Evolutionary conservation across 2,329 filamentous ascomycete species (phyloP).

Genomic region (Monilinia polystroma): DNA sequence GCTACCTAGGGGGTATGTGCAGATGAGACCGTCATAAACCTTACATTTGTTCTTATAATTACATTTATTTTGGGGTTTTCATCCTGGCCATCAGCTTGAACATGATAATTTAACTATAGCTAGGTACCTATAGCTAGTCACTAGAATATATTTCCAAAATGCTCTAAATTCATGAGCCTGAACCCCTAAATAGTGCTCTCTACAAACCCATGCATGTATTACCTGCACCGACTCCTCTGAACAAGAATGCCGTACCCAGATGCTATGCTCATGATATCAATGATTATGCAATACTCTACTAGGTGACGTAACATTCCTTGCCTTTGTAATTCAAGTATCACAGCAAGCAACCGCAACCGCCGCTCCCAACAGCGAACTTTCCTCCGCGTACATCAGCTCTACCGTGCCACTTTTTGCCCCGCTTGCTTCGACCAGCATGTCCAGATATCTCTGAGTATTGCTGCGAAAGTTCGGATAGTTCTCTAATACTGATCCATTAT

Average conservation of each 20-base stretch:
- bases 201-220: not conserved
- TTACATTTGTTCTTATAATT: not conserved
- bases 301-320: not conserved
- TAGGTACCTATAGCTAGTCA: no score
- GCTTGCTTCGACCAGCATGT: constrained; percentile 53
- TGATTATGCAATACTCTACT: not conserved
- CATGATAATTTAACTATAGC: no score
- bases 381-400: constrained; percentile 65
- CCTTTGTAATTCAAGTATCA: constrained; percentile 19
- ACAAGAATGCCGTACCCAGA: not conserved
- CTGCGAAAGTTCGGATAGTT: constrained; percentile 68
- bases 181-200: constrained; percentile 2
- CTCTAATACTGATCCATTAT: constrained; percentile 77
- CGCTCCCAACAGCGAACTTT: constrained; percentile 73
- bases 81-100: not conserved
- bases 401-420: constrained; percentile 48
- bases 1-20: not conserved
- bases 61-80: not conserved
- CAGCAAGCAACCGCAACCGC: constrained; percentile 63
- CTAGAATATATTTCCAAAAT: not conserved
- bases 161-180: not conserved
- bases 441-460: constrained; percentile 61
- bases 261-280: not conserved
- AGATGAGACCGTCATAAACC: no score
- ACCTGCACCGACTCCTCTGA: not conserved